Conservation (phyloP, 2,329 filamentous ascomycete species). For the Aspergillus viridinutans region DNA sequence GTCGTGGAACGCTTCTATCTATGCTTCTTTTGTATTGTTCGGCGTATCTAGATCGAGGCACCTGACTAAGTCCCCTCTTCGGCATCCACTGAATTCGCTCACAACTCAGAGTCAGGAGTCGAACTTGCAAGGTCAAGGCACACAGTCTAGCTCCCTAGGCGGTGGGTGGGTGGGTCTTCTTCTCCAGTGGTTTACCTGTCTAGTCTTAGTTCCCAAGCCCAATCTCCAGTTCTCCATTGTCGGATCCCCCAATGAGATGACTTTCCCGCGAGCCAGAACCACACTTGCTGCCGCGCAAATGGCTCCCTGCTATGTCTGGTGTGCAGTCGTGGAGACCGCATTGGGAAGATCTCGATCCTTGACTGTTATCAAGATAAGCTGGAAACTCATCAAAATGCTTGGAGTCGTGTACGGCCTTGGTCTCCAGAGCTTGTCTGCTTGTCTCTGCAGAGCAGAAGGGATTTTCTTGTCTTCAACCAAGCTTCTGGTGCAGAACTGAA, state of each 20-base stretch:
- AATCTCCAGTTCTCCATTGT: not conserved
- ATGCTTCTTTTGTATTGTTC: not conserved
- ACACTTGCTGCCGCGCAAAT: not conserved
- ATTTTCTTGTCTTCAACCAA: not conserved
- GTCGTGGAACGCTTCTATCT: not conserved
- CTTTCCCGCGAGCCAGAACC: conserved; percentile 1
- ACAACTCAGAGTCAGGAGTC: not conserved
- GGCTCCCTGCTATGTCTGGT: not conserved
- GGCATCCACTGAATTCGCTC: not conserved
- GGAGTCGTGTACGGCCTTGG: not conserved
- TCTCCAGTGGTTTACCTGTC: conserved; percentile 17
- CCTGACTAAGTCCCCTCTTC: not conserved
- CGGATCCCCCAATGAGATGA: conserved; percentile 3
- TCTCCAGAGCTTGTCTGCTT: not conserved
- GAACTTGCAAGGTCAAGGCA: no score
- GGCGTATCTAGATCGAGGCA: not conserved
- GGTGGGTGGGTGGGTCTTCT: not conserved
- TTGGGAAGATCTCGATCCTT: not conserved
- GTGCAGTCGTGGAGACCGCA: not conserved
- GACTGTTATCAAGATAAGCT: not conserved
- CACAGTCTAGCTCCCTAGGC: no score
- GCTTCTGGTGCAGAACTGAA: not conserved
- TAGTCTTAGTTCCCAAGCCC: conserved; percentile 16
- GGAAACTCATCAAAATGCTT: not conserved
- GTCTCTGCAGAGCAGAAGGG: no score